Base-by-base conservation (phyloP, 2,329 filamentous ascomycete species). In the Aspergillus glaucus region DNA sequence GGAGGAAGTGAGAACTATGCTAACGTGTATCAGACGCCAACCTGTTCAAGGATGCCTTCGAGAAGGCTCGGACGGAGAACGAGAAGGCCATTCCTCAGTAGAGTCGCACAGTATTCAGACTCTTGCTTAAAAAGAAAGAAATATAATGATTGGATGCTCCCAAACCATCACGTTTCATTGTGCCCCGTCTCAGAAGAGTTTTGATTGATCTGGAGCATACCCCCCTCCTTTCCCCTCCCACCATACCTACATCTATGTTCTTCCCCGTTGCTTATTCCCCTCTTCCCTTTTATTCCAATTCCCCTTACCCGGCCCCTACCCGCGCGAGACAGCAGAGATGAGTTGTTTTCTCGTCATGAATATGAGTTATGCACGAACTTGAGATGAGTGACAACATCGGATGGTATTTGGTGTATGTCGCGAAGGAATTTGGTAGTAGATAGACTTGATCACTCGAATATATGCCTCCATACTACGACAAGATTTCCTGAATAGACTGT, bases 21-120 rank as follows among this genome's bases (percentile, higher is more conserved):
- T 66, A 55, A 64, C 39, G 2, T 6, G 4, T 21, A 41, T 46
- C 45, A 95, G 90, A 97, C 67, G 93, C 93, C 78, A 95, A 96
- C 73, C 78, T 84, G 53, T 97, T 98, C 84, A 97, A 96, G 81
- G 92, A 97, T 58, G 85, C 89, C 49, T 97, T 97, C 78, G 84
- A 95, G 76, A 90, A 94, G 79, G 92, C 93, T 47, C 91, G 96
- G 78, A 84, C 92, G 76, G 90, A 95, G 70, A 98, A 97, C 75
- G 90, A 93, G 79, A 82, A 81, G 58, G 78, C 95, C 50, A 94
- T 96, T 76, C 76, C 74, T 58, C 76, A 74, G 57, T 64, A 64
- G 60, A 61, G 45, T 37, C 24, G 26, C 26, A 26, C 24, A 12
- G 9, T 30, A 12, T 30, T 30, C 26, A 30, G 26, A 30, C 26